Evolutionary conservation across 2,329 filamentous ascomycete species (phyloP), one percentile per base, ranked within the genome.

Genomic region (Aspergillus sp.): DNA sequence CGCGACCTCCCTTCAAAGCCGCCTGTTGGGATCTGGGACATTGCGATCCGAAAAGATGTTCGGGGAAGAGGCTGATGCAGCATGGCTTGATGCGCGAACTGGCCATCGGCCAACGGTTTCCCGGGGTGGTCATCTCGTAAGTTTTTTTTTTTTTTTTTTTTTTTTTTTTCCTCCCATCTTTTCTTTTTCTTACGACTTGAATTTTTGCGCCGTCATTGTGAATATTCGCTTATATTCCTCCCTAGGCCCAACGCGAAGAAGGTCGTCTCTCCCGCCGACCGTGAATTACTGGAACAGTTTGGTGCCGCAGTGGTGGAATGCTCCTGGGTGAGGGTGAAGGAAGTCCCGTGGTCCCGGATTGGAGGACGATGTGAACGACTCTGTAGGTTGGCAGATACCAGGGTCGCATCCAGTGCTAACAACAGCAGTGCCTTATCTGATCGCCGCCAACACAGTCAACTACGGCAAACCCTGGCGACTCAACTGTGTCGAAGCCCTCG

Each of bases 11-110:
- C 19, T 97, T 92, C 82, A 96, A 95, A 75, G 93, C 94, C 45
- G 94, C 93, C 54, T 97, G 93, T 72, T 99, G 94, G 94, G 94
- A 99, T 68, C 81, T 99, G 31, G 93, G 92, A 57, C 94, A 99
- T 77, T 99, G 94, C 78, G 94, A 99, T 68, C 91, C 93, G 7
- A 97, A 97, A 73, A 82, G 93, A 63, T 99, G 94, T 75, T 97
- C 92, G 0, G 94, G 94, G 29, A 99, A 99, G 78, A 87, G 90
- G 58, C 82, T 99, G 31, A 96, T 99, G 83, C 87, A 88, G 58
- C 83, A 95, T 50, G 93, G 93, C 3, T 79, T 97, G 65, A 97
- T 99, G 91, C 88, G 94, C 61, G 89, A 96, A 66, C 81, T 99
- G 49, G 86, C 93, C 65, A 81, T 97, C 51, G 94, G 94, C 49